Conservation (phyloP, 441 rosid species). For the Macaranga tanarius region DNA sequence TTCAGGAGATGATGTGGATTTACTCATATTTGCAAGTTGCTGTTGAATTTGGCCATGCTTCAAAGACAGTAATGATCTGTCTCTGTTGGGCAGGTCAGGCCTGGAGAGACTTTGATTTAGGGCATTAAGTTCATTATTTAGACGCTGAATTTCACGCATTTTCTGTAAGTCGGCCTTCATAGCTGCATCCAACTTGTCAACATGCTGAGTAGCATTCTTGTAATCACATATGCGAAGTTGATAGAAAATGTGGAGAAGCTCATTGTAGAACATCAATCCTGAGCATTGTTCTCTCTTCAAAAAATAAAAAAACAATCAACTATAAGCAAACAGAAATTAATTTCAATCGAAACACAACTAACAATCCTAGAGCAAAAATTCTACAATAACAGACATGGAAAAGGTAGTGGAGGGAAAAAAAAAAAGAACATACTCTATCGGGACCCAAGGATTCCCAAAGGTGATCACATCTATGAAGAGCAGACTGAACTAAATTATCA, state of each 20-base stretch:
- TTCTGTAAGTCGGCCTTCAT: slow-evolving; percentile 72
- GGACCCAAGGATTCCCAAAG: slow-evolving; percentile 71
- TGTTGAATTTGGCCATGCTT: slow-evolving; percentile 58
- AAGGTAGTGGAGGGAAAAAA: neutral
- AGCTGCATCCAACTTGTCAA: slow-evolving; percentile 84
- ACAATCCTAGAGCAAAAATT: neutral
- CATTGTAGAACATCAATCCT: slow-evolving; percentile 88
- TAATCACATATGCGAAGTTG: slow-evolving; percentile 81
- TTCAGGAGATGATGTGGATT: slow-evolving; percentile 31
- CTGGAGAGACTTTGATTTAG: slow-evolving; percentile 67
- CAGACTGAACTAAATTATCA: slow-evolving; percentile 59
- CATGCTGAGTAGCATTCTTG: slow-evolving; percentile 81
- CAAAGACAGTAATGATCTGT: slow-evolving; percentile 52
- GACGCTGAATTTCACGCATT: slow-evolving; percentile 45
- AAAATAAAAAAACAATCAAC: neutral
- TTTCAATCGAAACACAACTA: neutral
- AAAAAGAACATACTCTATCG: slow-evolving; percentile 51
- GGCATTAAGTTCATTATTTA: slow-evolving; percentile 61
- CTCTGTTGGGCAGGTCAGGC: slow-evolving; percentile 59
- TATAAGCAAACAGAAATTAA: neutral
- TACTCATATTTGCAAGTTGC: slow-evolving; percentile 41
- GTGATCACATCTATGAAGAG: slow-evolving; percentile 66
- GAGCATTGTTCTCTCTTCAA: slow-evolving; percentile 58
- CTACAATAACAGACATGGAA: neutral
- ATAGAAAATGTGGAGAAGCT: slow-evolving; percentile 86